Base-by-base conservation (phyloP, 495 filamentous ascomycete species). In the Neurospora intermedia region DNA sequence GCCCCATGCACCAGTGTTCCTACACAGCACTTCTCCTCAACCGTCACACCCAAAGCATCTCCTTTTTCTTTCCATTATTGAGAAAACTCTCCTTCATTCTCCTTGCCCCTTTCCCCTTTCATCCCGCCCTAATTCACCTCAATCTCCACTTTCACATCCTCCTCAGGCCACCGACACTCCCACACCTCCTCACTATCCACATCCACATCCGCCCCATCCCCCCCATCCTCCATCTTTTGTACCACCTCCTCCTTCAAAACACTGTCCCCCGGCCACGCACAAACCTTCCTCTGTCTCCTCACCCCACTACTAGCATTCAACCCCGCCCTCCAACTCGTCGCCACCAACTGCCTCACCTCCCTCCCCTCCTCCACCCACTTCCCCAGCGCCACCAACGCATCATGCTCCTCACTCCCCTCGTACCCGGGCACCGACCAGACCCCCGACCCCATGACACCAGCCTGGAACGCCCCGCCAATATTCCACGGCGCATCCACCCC, bases 301-400 rank as follows among this genome's bases (percentile, higher is more conserved):
- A 86, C 80, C 5, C 82, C 85, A 18, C 78, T 74, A 8, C 31
- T 72, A 6, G 72, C 71, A 70, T 82, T 76, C 35, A 79, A 75
- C 15, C 73, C 43, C 66, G 80, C 81, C 69, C 81, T 78, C 76
- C 79, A 87, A 16, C 81, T 82, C 41, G 85, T 87, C 18, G 84
- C 84, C 3, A 86, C 77, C 46, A 87, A 69, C 43, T 78, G 70
- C n/a, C 82, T 80, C 0, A 85, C 83, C 11, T 78, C 76, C 35
- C 54, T 77, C 0, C 79, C 84, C 13, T 80, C 74, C 78, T 89
- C 88, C 3, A 87, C 85, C 88, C 88, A 90, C 3, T 76, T 74
- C 78, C 88, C 82, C 70, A 90, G 73, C 20, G 86, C 86, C 70
- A 85, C 48, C 69, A 89, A 27, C 2, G 78, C 79, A 75, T 89